Base-by-base conservation (phyloP, 371 early-diverging fungal species). In the Apophysomyces trapeziformis region DNA sequence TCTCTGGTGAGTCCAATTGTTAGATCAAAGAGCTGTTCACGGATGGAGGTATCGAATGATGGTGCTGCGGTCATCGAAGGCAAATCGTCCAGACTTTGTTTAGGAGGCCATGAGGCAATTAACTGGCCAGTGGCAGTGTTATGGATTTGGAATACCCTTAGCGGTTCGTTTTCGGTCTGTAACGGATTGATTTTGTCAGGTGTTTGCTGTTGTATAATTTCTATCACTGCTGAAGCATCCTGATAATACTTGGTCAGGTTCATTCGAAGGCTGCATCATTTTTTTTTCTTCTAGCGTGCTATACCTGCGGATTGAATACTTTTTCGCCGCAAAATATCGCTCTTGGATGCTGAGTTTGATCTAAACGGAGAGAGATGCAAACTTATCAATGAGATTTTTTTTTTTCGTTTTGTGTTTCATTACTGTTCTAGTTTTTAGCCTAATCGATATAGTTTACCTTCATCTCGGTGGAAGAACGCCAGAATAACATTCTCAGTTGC, bases 401-500 rank as follows among this genome's bases (percentile, higher is more conserved):
- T 11, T 13, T 47, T 47, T 47, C 47, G 1, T 14, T 43, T 43
- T 43, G 9, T 43, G 9, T 14, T 14, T 43, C 14, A 26, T 26
- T 26, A 26, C 32, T 26, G 32, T 26, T 26, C 32, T 26, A 26
- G 2, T 26, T 26, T 26, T 26, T 26, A 26, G 32, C 32, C 32
- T 26, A 26, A 26, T 26, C 32, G 2, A 26, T 26, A 26, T 18
- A 38, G 9, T 37, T 38, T 75, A 77, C 73, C 72, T 47, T 18
- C 47, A 7, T 47, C 47, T 47, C 47, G 21, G 60, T 88, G 86
- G 66, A 86, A 88, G 63, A 84, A 86, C 2, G 80, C 80, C 5
- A 88, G 75, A 7, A 86, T 76, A 16, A 83, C 72, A 16, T 82
- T 71, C 57, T 88, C 74, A 35, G 85, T 82, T 41, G 81, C 85